Conservation (phyloP, 2,329 filamentous ascomycete species). For the Mollisia scopiformis region DNA sequence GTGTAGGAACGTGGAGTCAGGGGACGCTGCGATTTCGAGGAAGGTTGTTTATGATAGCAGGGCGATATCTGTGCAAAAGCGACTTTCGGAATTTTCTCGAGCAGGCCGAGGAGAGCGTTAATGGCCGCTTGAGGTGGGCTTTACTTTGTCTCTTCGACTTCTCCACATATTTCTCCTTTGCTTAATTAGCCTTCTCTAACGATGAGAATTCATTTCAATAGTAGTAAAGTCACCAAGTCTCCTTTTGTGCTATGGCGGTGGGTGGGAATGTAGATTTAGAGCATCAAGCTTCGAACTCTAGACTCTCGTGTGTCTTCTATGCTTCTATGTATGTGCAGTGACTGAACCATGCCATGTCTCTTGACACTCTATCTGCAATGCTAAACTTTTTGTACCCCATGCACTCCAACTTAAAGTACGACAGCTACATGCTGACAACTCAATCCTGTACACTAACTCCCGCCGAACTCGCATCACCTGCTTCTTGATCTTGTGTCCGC, state of each 20-base stretch:
- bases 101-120: conserved; percentile 34
- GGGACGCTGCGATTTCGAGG: conserved; percentile 6
- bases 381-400: conserved; percentile 1
- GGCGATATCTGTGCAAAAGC: conserved; percentile 37
- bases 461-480: conserved; percentile 14
- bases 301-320: conserved; percentile 6
- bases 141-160: conserved; percentile 35
- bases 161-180: conserved; percentile 38
- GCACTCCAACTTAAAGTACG: neutral
- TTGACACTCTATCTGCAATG: neutral
- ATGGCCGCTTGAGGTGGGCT: conserved; percentile 32
- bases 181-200: conserved; percentile 41
- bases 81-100: conserved; percentile 34
- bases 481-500: conserved; percentile 20
- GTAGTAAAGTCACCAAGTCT: conserved; percentile 29
- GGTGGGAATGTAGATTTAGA: conserved; percentile 19
- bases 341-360: neutral
- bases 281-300: conserved; percentile 13
- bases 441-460: conserved; percentile 22
- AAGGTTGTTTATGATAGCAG: conserved; percentile 33
- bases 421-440: neutral
- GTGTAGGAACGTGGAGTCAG: conserved; percentile 16
- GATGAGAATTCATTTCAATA: conserved; percentile 36
- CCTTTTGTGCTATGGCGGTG: conserved; percentile 15
- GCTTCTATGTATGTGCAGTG: conserved; percentile 18